A percentile compares a stretch with the other conserved stretches of the same genome.
Evolutionary conservation across 495 filamentous ascomycete genomes (phyloP).

Genomic region (Collariella sp.): DNA sequence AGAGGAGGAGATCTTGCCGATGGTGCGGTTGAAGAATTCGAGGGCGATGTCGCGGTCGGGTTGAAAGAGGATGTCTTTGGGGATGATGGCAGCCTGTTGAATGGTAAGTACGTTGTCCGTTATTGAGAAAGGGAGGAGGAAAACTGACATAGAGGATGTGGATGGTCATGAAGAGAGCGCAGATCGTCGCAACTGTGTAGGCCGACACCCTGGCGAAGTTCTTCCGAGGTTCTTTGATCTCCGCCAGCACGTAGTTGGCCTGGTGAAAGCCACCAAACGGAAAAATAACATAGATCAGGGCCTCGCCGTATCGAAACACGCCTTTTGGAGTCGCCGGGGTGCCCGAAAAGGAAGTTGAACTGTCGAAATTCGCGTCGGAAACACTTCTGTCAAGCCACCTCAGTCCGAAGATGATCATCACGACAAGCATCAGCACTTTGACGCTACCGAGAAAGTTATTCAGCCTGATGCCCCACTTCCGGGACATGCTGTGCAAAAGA

Average conservation of each 20-base stretch:
- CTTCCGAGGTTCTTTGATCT: constrained; percentile 12
- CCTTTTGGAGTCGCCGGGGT: constrained; percentile 7
- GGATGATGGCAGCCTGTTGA: constrained; percentile 14
- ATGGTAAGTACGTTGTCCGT: not conserved
- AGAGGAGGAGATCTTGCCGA: constrained; percentile 1
- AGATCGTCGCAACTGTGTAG: constrained; percentile 36
- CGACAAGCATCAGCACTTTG: constrained; percentile 32
- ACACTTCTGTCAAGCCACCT: constrained; percentile 1
- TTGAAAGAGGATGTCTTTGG: constrained; percentile 10
- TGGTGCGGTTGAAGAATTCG: constrained; percentile 15
- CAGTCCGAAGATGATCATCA: constrained; percentile 14
- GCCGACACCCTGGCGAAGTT: constrained; percentile 27
- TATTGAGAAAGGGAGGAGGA: not conserved
- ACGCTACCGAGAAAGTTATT: constrained; percentile 16
- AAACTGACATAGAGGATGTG: constrained; percentile 8
- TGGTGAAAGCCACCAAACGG: constrained; percentile 20
- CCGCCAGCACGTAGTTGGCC: constrained; percentile 19
- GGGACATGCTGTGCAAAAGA: constrained; percentile 37
- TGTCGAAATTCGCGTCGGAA: constrained; percentile 11
- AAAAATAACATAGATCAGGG: constrained; percentile 22
- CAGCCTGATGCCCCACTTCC: constrained; percentile 17
- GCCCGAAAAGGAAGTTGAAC: not conserved
- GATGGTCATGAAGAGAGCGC: constrained; percentile 3
- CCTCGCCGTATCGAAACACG: constrained; percentile 32
- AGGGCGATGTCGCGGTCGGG: constrained; percentile 9